Evolutionary conservation across 352 stramenopile genomes (phyloP), one percentile per base, ranked within the genome.

Genomic region (Pythium dissotocum): DNA sequence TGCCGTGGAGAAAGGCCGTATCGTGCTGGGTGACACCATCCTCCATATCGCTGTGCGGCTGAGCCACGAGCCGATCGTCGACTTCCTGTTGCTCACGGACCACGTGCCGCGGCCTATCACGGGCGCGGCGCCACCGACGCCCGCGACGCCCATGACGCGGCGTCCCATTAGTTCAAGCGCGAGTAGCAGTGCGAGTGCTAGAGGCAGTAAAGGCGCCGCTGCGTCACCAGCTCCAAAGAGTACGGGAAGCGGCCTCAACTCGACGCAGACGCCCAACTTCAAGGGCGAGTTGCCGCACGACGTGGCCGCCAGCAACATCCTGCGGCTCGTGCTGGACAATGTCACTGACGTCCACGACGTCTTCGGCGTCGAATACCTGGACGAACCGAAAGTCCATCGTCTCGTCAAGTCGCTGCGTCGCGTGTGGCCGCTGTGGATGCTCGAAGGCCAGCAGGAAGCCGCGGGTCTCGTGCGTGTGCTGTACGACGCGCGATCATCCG

Each of bases 361-460:
- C 2, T 88, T 94, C 32, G 83, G 83, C 1, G 72, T 78, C 6
- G 83, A 71, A 53, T 90, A 87, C 64, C 69, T 75, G 6, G 76
- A 91, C 46, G 84, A 93, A 35, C 69, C 86, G 0, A 85, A 82
- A 26, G 77, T 87, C 13, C 86, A 94, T 35, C 83, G 84, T 9
- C 56, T 94, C 10, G 77, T 90, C 42, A 65, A 73, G 5, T 76
- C 69, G 21, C 61, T 94, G 55, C 72, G 73, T 12, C 76, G 78
- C 46, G 61, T 93, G 44, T 94, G 86, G 86, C 82, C 86, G 6
- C 62, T 89, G 56, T 94, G 86, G 84, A 91, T 94, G 81, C 80
- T 86, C 51, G 82, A 89, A 49, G 78, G 78, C 3, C 76, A 82
- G 38, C 79, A 88, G 49, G 86, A 94, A 61, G 75, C 73, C 21